Base-by-base conservation (phyloP, 202 grass and related monocot species). In the Schoenoplectus triqueter region DNA sequence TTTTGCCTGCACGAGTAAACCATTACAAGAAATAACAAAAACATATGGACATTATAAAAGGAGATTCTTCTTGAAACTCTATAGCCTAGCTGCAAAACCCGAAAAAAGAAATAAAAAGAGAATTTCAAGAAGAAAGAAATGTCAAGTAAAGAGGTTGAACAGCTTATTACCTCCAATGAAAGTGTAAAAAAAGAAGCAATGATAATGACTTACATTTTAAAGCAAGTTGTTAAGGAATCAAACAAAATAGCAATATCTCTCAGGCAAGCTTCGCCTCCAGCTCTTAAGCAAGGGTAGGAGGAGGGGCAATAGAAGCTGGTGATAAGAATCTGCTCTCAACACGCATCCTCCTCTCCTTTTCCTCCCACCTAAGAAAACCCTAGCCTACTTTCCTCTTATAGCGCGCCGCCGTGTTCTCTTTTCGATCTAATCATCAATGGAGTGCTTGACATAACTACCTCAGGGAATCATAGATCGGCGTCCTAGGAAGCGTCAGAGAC, bases 381-480 rank as follows among this genome's bases (percentile, higher is more conserved):
- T 62, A n/a, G 10, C 42, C 51, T 39, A 2, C 64, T 21, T 11
- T 48, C 63, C 40, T 66, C 68, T 62, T 62, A 69, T 40, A 48
- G 20, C 2, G 9, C 81, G 39, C 21, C 54, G 63, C 78, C 75
- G 45, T 1, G 59, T 72, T 40, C 3, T 59, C 63, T n/a, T 2
- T 9, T 82, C 18, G 64, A 82, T 59, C 82, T 70, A 80, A 31
- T 56, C n/a, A 79, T 67, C 40, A 63, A 89, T 98, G 89, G 95
- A 98, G 88, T 92, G 92, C 76, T 78, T 98, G n/a, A 94, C 88
- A 42, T 92, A 98, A 86, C 85, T 98, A 86, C 95, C 91, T 51
- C 88, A 71, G 57, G 79, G 83, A 42, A 73, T 81, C 83, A 85
- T 95, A 18, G 93, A 98, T 89, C 88, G 91, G 76, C 92, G 93